Evolutionary conservation across 1,284 basidiomycete genomes (phyloP), one percentile per base, ranked within the genome.

Genomic region (Sanguinoderma infundibulare): DNA sequence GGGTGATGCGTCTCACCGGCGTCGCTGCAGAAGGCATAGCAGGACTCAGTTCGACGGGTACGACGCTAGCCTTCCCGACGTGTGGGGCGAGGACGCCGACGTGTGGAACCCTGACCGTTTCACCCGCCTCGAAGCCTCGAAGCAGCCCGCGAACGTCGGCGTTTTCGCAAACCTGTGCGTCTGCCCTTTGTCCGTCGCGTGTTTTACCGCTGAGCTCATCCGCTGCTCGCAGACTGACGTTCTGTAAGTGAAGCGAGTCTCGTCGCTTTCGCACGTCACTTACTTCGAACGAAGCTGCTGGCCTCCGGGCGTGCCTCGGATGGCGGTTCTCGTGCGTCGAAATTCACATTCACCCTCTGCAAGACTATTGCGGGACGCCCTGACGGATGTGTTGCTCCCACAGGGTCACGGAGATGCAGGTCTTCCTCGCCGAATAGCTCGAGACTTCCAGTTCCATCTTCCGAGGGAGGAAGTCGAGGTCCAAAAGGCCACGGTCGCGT

Each of bases 41-140:
- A n/a, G n/a, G n/a, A n/a, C n/a, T 15, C 6, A 15, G 7, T 35
- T 9, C 24, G 2, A n/a, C n/a, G n/a, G n/a, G n/a, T n/a, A n/a
- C n/a, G n/a, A n/a, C n/a, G n/a, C 9, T 51, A 77, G 75, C 39
- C 62, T 73, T 10, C 65, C 68, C 10, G 67, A 73, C 1, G 67
- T 86, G 1, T 87, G 82, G 74, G 84, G 84, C 0, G 70, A 76
- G 14, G 81, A 87, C 62, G 78, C 84, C 2, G 72, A 84, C 55
- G 64, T 68, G 20, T 87, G 79, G 71, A 79, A 84, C 58, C 84
- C 84, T 7, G 80, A 84, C 17, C 86, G 85, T 78, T 68, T 83
- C 51, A 62, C 74, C 5, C 70, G 62, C 10, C 49, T 73, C 32
- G 67, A 69, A 7, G 66, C 69, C 20, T 72, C 73, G 17, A 80